A percentile compares a stretch with the other conserved stretches of the same genome.
These are phyloP conservation scores for Choanephora cucurbitarum DNA, from an alignment of 371 early-diverging fungal species.

Conservation along the genomic window DNA sequence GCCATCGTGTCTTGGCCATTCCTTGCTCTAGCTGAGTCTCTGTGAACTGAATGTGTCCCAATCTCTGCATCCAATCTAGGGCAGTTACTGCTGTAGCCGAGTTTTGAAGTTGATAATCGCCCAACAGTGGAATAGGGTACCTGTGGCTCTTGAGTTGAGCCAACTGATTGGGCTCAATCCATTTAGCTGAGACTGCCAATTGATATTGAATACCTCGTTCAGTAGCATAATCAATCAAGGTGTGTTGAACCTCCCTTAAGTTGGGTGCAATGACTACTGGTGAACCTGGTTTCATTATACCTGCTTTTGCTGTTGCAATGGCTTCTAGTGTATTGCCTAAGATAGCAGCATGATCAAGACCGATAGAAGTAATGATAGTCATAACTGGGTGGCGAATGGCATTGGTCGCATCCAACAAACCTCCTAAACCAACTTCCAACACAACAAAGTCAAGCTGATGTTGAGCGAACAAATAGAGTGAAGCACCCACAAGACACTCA, in stretches of 20 bases:
- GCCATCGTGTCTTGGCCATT: constrained; percentile 71
- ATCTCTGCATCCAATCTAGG: constrained; percentile 51
- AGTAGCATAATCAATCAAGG: constrained; percentile 38
- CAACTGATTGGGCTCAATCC: not conserved
- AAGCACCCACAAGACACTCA: constrained; percentile 65
- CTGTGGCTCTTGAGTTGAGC: constrained; percentile 19
- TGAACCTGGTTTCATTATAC: constrained; percentile 65
- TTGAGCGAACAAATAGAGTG: constrained; percentile 59
- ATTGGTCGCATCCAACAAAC: constrained; percentile 82
- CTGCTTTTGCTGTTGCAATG: constrained; percentile 79
- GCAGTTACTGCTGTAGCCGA: constrained; percentile 74
- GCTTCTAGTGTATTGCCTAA: constrained; percentile 67
- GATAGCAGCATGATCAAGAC: constrained; percentile 73
- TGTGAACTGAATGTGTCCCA: constrained; percentile 20
- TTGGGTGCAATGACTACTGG: constrained; percentile 60
- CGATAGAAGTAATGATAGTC: constrained; percentile 68
- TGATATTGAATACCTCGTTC: constrained; percentile 32
- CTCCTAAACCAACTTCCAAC: constrained; percentile 86
- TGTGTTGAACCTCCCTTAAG: constrained; percentile 23
- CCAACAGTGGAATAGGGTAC: constrained; percentile 65
- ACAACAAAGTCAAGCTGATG: constrained; percentile 65
- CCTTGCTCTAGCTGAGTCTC: constrained; percentile 58
- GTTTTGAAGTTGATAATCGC: constrained; percentile 82
- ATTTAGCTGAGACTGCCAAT: constrained; percentile 24
- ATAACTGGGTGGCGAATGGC: constrained; percentile 58